Evolutionary conservation across 2,329 filamentous ascomycete species (phyloP).

Genomic region (Zymoseptoria passerinii): DNA sequence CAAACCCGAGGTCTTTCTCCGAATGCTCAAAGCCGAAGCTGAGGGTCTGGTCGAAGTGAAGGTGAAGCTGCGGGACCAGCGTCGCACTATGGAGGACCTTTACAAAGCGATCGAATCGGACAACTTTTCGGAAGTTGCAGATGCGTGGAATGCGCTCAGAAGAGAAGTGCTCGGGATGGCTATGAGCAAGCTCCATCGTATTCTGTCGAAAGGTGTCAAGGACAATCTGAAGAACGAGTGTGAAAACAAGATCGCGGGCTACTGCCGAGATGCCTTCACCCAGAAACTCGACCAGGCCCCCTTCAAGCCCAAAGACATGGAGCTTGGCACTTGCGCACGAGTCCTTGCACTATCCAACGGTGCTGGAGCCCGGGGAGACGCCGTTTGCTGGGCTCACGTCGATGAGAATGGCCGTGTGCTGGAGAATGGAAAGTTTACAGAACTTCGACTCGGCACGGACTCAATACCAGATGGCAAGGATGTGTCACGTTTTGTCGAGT

Average conservation of each 20-base stretch:
- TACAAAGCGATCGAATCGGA: slow-evolving; percentile 84
- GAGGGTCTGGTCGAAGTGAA: slow-evolving; percentile 85
- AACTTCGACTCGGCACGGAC: slow-evolving; percentile 62
- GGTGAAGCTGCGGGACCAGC: slow-evolving; percentile 66
- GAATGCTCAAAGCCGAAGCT: slow-evolving; percentile 95
- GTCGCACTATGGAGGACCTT: slow-evolving; percentile 67
- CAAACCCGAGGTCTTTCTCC: slow-evolving; percentile 81
- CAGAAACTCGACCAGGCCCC: slow-evolving; percentile 90
- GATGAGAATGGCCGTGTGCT: slow-evolving; percentile 85
- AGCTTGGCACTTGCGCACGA: slow-evolving; percentile 76
- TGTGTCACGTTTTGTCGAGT: slow-evolving; percentile 63
- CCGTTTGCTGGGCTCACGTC: slow-evolving; percentile 83
- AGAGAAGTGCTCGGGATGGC: slow-evolving; percentile 76
- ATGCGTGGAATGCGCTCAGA: slow-evolving; percentile 87
- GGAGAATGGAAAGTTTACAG: slow-evolving; percentile 80
- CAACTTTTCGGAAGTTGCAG: slow-evolving; percentile 88
- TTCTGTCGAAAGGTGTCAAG: slow-evolving; percentile 87
- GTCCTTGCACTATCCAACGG: slow-evolving; percentile 84
- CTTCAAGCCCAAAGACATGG: slow-evolving; percentile 88
- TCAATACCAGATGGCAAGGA: slow-evolving; percentile 55
- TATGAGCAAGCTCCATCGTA: slow-evolving; percentile 68
- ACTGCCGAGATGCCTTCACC: slow-evolving; percentile 80
- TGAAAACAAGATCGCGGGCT: slow-evolving; percentile 81
- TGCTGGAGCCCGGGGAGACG: slow-evolving; percentile 68
- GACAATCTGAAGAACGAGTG: slow-evolving; percentile 90